Base-by-base conservation (phyloP, 2,329 filamentous ascomycete genomes). In the Colletotrichum cordylinicola region DNA sequence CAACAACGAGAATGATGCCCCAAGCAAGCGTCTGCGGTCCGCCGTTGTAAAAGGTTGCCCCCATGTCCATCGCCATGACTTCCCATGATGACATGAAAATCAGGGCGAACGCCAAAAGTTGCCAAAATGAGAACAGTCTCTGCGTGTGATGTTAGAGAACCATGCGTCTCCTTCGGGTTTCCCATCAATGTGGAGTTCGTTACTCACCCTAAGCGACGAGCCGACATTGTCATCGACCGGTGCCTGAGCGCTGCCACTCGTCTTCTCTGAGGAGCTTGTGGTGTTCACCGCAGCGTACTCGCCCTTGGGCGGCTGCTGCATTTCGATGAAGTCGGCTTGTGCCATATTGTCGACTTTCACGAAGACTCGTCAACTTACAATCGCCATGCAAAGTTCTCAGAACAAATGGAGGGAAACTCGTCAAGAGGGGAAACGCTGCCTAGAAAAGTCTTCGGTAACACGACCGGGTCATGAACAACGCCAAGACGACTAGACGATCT, bases 61-160 rank as follows among this genome's bases (percentile, higher is more conserved):
- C 73, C 73, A 75, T 75, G 70, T 75, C 73, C 73, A 75, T 75
- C 16, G 73, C 73, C 73, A 75, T 75, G 29, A 75, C 73, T 10
- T 75, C 73, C 73, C 73, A 75, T 18, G 73, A 75, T 5, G 73
- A 75, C 73, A 75, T 75, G 64, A 75, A 75, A 39, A 75, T 75
- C 8, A 75, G 13, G 15, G 73, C 73, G 33, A 75, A 75, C 18
- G 73, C 73, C 21, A 75, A 15, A 15, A 75, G 35, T 4, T 75
- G 73, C 73, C 73, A 75, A 21, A 75, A 75, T 6, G 73, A 75
- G 43, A 75, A 75, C 4, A 75, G 56, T 18, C 73, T 52, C 73
- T 75, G n/a, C 27, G 5, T 18, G 8, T 33, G 10, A 16, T 7
- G 24, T 61, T 16, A 31, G 10, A 8, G 16, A 16, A 55, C 15